Percentiles rank a stretch among this genome's conserved stretches.
Conservation (phyloP, 805 yeast genomes). For the Yamadazyma sp. region DNA sequence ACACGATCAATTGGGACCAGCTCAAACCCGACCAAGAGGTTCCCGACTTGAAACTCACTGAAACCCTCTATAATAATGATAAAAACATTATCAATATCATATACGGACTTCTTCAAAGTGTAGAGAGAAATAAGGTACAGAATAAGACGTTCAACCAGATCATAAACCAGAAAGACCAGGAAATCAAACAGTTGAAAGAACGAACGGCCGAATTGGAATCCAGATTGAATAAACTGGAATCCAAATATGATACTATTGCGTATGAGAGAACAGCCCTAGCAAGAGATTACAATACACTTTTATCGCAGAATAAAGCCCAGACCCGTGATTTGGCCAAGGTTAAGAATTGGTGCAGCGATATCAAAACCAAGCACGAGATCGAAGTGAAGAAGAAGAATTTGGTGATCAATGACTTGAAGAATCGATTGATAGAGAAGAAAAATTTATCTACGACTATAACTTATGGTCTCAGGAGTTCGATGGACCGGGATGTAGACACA, state of each 20-base stretch:
- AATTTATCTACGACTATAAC: slow-evolving; percentile 28
- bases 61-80: slow-evolving; percentile 33
- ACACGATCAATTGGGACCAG: slow-evolving; percentile 34
- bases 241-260: slow-evolving; percentile 15
- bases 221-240: slow-evolving; percentile 19
- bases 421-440: slow-evolving; percentile 33
- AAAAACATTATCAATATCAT: slow-evolving; percentile 37
- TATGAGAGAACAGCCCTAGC: slow-evolving; percentile 4
- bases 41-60: slow-evolving; percentile 23
- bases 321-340: slow-evolving; percentile 28
- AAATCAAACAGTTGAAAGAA: slow-evolving; percentile 24
- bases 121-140: slow-evolving; percentile 34
- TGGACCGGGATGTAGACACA: slow-evolving; percentile 3
- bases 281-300: slow-evolving; percentile 20
- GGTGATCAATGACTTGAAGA: slow-evolving; percentile 34
- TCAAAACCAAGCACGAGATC: slow-evolving; percentile 33
- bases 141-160: slow-evolving; percentile 30
- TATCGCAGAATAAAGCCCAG: slow-evolving; percentile 27
- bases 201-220: slow-evolving; percentile 23
- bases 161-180: slow-evolving; percentile 28
- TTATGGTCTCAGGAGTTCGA: slow-evolving; percentile 21
- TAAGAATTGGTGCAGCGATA: slow-evolving; percentile 29
- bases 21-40: slow-evolving; percentile 26
- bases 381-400: slow-evolving; percentile 34
- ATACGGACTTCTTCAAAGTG: slow-evolving; percentile 30